Percentiles rank a stretch among this genome's conserved stretches.
Conservation (phyloP, 345 rosid genomes). For the Eucalyptus urophylla region DNA sequence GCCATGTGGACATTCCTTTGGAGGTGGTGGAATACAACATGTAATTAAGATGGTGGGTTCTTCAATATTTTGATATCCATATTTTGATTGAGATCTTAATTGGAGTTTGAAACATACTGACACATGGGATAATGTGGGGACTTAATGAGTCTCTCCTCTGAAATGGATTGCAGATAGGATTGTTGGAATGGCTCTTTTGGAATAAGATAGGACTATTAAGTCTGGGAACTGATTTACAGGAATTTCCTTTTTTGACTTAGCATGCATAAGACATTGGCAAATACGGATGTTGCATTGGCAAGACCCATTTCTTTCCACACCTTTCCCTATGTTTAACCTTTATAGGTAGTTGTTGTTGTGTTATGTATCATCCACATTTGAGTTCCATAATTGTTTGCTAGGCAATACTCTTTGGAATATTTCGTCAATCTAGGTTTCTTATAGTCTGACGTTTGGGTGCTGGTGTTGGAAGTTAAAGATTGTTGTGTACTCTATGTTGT, state of each 20-base stretch:
- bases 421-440: neutral
- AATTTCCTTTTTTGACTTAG: neutral
- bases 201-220: neutral
- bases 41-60: slow-evolving; percentile 44
- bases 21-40: slow-evolving; percentile 52
- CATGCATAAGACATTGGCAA: neutral
- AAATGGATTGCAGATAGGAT: neutral
- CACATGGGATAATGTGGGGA: neutral
- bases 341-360: neutral
- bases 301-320: neutral
- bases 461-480: neutral
- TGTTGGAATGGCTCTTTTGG: neutral
- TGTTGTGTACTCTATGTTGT: neutral
- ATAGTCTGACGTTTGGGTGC: neutral
- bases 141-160: neutral
- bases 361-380: neutral
- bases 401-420: neutral
- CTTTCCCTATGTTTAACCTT: neutral
- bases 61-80: neutral
- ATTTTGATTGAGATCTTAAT: neutral
- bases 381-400: neutral
- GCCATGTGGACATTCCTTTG: slow-evolving; percentile 96
- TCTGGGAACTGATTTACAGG: neutral
- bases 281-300: neutral
- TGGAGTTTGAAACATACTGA: neutral